Evolutionary conservation across 441 rosid species (phyloP).

Genomic region (Bruguiera hainesii): DNA sequence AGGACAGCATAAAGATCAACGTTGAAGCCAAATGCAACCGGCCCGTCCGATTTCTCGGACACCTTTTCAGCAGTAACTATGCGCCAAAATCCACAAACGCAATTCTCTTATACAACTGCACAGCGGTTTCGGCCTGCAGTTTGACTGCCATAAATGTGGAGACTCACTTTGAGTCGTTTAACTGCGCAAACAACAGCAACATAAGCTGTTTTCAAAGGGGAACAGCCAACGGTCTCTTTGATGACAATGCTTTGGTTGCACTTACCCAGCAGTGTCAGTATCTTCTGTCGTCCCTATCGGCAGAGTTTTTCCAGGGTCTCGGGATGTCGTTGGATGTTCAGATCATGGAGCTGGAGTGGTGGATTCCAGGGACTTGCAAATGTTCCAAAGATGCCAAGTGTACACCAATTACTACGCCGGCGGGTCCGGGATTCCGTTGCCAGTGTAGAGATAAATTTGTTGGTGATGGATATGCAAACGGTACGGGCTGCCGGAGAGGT

Average conservation of each 20-base stretch:
- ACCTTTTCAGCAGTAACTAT: conserved; percentile 39
- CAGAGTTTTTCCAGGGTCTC: conserved; percentile 23
- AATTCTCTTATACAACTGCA: conserved; percentile 48
- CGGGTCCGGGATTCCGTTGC: conserved; percentile 46
- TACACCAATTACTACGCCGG: conserved; percentile 14
- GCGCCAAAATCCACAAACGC: conserved; percentile 59
- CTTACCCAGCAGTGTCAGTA: conserved; percentile 31
- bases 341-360: conserved; percentile 61
- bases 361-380: conserved; percentile 55
- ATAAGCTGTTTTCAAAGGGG: conserved; percentile 47
- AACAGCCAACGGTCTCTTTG: conserved; percentile 23
- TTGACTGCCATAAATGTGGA: conserved; percentile 38
- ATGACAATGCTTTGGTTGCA: conserved; percentile 8
- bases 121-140: conserved; percentile 25
- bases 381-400: conserved; percentile 51
- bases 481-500: conserved; percentile 69
- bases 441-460: conserved; percentile 41
- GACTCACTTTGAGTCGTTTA: conserved; percentile 37
- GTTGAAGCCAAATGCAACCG: conserved; percentile 52
- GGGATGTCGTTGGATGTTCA: conserved; percentile 53
- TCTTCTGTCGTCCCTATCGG: conserved; percentile 59
- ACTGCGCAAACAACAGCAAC: conserved; percentile 23
- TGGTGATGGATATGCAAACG: conserved; percentile 58
- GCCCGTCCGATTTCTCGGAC: conserved; percentile 25
- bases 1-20: conserved; percentile 27